These are phyloP conservation scores for Ilyonectria robusta DNA, from an alignment of 2,329 filamentous ascomycete genomes.

Conservation along the genomic window DNA sequence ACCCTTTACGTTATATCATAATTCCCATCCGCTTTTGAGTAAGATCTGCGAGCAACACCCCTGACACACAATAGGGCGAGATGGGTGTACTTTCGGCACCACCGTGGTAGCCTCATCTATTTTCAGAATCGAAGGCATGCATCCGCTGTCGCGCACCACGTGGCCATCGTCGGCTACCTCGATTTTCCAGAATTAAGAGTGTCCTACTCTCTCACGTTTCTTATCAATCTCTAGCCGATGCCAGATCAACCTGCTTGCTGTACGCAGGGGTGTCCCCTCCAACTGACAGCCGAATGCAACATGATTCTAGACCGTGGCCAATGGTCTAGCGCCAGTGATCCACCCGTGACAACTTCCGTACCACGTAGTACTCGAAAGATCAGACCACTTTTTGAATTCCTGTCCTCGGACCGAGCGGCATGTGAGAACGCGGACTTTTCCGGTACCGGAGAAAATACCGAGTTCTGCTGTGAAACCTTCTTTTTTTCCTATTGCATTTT, in stretches of 20 bases:
- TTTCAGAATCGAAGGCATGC: too few species aligned
- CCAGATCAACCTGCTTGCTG: conserved; percentile 18
- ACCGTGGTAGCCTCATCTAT: too few species aligned
- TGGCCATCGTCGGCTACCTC: too few species aligned
- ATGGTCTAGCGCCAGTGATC: conserved; percentile 3
- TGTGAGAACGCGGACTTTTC: conserved; percentile 29
- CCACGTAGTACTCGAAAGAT: conserved; percentile 6
- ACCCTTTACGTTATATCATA: too few species aligned
- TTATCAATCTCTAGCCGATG: conserved; percentile 9
- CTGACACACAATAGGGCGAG: too few species aligned
- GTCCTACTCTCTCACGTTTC: neutral
- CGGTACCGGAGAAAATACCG: conserved; percentile 31
- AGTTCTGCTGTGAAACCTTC: conserved; percentile 12
- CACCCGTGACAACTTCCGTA: conserved; percentile 17
- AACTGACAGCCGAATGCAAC: conserved; percentile 22
- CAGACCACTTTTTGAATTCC: conserved; percentile 28
- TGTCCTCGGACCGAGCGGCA: conserved; percentile 29
- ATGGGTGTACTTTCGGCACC: too few species aligned
- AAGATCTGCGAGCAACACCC: too few species aligned
- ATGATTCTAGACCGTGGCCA: neutral
- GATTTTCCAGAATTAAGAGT: neutral
- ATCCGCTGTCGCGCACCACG: too few species aligned
- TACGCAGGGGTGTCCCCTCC: conserved; percentile 20
- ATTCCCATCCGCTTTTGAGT: too few species aligned
- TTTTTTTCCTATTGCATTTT: conserved; percentile 8